These are phyloP conservation scores for Mesembryanthemum crystallinum DNA, from an alignment of 148 eudicot species.

Conservation along the genomic window DNA sequence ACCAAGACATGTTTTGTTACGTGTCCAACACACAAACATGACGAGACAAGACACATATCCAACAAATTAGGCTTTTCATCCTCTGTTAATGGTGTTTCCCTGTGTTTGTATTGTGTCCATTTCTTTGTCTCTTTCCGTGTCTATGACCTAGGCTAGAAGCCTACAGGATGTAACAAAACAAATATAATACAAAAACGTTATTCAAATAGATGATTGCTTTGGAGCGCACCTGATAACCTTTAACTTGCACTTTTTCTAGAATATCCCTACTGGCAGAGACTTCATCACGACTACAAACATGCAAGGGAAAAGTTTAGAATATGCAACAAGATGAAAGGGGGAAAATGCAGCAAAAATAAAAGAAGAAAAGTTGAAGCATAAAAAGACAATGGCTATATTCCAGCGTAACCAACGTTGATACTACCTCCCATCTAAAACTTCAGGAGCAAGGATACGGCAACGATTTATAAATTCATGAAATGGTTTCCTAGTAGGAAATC, in stretches of 20 bases:
- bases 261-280: constrained; percentile 58
- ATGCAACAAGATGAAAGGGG: neutral
- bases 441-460: constrained; percentile 75
- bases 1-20: no score
- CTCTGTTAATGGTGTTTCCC: no score
- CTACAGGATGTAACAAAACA: neutral
- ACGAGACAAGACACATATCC: no score
- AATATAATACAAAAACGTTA: neutral
- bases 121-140: no score
- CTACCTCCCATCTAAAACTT: constrained; percentile 67
- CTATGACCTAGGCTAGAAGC: no score
- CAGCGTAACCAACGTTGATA: constrained; percentile 1
- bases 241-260: constrained; percentile 63
- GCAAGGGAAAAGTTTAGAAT: constrained; percentile 18
- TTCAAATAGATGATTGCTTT: neutral
- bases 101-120: no score
- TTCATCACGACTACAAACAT: constrained; percentile 51
- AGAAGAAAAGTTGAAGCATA: neutral
- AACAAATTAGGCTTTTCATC: no score
- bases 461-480: constrained; percentile 74
- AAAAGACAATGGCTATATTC: neutral
- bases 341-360: neutral
- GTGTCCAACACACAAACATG: no score
- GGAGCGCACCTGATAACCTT: constrained; percentile 78
- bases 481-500: constrained; percentile 82